Base-by-base conservation (phyloP, 2,329 filamentous ascomycete genomes). In the Fusarium heterosporum region DNA sequence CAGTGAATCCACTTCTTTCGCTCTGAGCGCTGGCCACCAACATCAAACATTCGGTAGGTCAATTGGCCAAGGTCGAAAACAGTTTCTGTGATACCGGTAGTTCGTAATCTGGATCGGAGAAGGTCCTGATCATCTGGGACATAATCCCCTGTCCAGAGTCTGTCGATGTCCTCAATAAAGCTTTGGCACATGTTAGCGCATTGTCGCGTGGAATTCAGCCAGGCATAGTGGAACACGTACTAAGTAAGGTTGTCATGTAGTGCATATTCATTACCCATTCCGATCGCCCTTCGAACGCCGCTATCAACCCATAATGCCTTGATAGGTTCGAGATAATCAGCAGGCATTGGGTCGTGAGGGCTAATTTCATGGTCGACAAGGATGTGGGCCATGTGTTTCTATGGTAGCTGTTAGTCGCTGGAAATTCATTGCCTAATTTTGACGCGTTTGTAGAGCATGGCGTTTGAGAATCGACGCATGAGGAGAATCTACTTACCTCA, bases 1-100 rank as follows among this genome's bases (percentile, higher is more conserved):
- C 93, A 96, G 78, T 97, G 93, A 66, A 97, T 97, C 93, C 93
- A 97, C 83, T 97, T 97, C 86, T 97, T 97, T 65, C 93, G 90
- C 80, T 97, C 93, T 28, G 93, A 97, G 72, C 93, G 86, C 77
- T 97, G 93, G 58, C 93, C 93, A 77, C 93, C 93, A 45, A 97
- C 93, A 74, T 97, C 93, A 79, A 97, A 97, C 93, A 98, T 97
- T 73, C 93, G 91, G 81, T 97, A 97, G 67, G 93, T 97, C 73
- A 97, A 86, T 74, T 95, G 90, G 63, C 93, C 93, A 14, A 97
- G 86, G 77, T 97, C 93, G 78, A 98, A 98, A 65, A 95, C 87
- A 4, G 94, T 97, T 79, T 98, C 95, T 49, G 93, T 97, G 73
- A 98, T 98, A 72, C 95, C 95, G 4, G 96, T 98, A 17, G 95